These are phyloP conservation scores for Xanthoconium purpureum DNA, from an alignment of 768 basidiomycete genomes.

Conservation along the genomic window DNA sequence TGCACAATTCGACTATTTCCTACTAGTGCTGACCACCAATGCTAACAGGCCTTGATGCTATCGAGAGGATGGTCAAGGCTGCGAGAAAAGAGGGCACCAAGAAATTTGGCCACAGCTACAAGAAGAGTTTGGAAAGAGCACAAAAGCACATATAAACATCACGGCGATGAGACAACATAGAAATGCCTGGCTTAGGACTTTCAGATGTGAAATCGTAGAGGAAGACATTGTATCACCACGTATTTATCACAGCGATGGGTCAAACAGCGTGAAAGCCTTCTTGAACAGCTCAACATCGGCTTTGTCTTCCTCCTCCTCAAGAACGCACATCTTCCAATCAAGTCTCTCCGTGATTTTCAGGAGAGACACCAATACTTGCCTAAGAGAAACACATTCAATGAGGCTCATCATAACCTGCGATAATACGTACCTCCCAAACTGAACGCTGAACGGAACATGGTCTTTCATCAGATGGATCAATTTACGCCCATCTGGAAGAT, in stretches of 20 bases:
- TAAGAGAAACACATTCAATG: slow-evolving; percentile 32
- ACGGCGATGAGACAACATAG: neutral
- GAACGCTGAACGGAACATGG: slow-evolving; percentile 77
- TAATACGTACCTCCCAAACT: slow-evolving; percentile 79
- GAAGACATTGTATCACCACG: neutral
- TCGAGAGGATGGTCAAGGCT: slow-evolving; percentile 71
- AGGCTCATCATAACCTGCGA: neutral
- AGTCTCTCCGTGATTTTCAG: slow-evolving; percentile 72
- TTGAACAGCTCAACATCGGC: slow-evolving; percentile 85
- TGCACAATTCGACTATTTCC: slow-evolving; percentile 6
- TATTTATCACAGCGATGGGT: slow-evolving; percentile 42
- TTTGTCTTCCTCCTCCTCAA: slow-evolving; percentile 81
- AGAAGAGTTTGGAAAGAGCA: slow-evolving; percentile 48
- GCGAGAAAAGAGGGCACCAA: slow-evolving; percentile 59
- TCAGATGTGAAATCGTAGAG: neutral
- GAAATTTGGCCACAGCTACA: slow-evolving; percentile 70
- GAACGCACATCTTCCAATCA: slow-evolving; percentile 89
- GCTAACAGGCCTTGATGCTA: slow-evolving; percentile 73
- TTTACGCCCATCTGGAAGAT: slow-evolving; percentile 80
- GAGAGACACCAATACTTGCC: slow-evolving; percentile 79
- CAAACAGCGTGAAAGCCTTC: slow-evolving; percentile 71
- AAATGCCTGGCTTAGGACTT: neutral
- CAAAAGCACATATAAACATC: slow-evolving; percentile 22
- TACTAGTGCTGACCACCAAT: neutral
- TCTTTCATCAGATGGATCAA: slow-evolving; percentile 85